A percentile compares a stretch with the other conserved stretches of the same genome.
phyloP scores from a whole-genome alignment of 345 rosid genomes.

The Acer negundo region DNA sequence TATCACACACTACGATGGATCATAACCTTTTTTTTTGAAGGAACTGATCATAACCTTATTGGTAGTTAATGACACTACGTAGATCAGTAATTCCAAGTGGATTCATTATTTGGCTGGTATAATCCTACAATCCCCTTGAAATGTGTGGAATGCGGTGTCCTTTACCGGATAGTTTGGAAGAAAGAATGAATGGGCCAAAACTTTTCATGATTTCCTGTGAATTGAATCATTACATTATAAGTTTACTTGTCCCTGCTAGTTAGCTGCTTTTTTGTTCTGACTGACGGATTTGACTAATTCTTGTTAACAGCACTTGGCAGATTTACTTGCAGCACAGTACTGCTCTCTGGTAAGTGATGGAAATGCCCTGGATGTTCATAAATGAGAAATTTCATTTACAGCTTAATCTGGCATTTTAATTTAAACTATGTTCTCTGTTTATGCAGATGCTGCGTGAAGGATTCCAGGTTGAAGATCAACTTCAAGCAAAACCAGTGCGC shows the following conservation, averaged over 20 bases:
- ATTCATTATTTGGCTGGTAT: background rate
- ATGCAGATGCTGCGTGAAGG: slow-evolving; percentile 81
- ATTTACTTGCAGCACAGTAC: slow-evolving; percentile 77
- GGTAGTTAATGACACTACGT: background rate
- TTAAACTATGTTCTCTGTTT: slow-evolving; percentile 20
- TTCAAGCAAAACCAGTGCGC: slow-evolving; percentile 53
- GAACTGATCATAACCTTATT: background rate
- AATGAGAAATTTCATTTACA: slow-evolving; percentile 15
- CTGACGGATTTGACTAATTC: slow-evolving; percentile 33
- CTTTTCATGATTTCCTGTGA: slow-evolving; percentile 1
- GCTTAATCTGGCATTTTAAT: slow-evolving; percentile 13
- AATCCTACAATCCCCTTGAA: background rate
- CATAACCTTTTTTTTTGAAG: background rate
- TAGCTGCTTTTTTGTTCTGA: slow-evolving; percentile 26
- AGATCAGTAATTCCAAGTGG: background rate
- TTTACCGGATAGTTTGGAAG: background rate
- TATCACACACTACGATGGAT: background rate
- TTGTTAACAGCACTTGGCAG: slow-evolving; percentile 71
- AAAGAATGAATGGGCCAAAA: background rate
- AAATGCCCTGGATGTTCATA: slow-evolving; percentile 4
- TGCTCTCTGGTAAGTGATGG: slow-evolving; percentile 63
- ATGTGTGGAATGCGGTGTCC: background rate
- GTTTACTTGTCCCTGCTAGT: slow-evolving; percentile 7
- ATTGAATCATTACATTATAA: slow-evolving; percentile 12
- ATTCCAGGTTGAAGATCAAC: slow-evolving; percentile 50